These are phyloP conservation scores for Paramecium sexaurelia DNA, from an alignment of 73 alveolate species.

Conservation along the genomic window DNA sequence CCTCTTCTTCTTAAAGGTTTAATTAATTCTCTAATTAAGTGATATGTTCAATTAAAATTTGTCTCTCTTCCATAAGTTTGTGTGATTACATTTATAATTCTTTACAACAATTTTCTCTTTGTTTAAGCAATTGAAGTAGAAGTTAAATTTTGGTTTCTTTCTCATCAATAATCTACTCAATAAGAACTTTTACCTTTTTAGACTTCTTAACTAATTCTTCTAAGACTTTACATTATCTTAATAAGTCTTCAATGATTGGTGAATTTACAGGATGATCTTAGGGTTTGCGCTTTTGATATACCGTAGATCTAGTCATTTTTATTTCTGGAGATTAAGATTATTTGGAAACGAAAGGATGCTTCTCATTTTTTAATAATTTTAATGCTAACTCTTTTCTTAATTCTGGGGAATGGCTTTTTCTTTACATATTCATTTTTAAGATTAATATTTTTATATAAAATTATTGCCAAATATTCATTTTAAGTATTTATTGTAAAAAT, in stretches of 20 bases:
- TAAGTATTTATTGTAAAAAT: neutral
- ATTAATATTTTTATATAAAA: neutral
- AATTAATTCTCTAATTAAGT: slow-evolving; percentile 3
- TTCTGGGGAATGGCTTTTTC: slow-evolving; percentile 26
- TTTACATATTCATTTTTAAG: neutral
- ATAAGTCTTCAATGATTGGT: neutral
- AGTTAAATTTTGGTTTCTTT: slow-evolving; percentile 26
- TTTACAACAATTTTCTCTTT: slow-evolving; percentile 18
- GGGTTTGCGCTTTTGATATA: neutral
- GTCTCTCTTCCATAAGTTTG: slow-evolving; percentile 45
- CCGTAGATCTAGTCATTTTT: slow-evolving; percentile 15
- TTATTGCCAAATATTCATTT: neutral
- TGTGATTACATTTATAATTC: slow-evolving; percentile 11
- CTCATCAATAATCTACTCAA: neutral
- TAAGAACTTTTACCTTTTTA: neutral
- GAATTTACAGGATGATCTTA: slow-evolving; percentile 18
- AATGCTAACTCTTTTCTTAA: slow-evolving; percentile 12
- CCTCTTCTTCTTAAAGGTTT: slow-evolving; percentile 10
- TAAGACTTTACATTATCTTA: neutral
- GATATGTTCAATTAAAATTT: slow-evolving; percentile 26
- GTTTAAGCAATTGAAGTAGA: neutral
- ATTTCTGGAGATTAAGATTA: slow-evolving; percentile 26
- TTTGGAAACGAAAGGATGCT: slow-evolving; percentile 29
- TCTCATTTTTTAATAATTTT: slow-evolving; percentile 21
- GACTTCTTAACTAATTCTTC: slow-evolving; percentile 44